A percentile compares a stretch with the other conserved stretches of the same genome.
Conservation (phyloP, 179 eudicot genomes). For the Monotropa hypopitys region DNA sequence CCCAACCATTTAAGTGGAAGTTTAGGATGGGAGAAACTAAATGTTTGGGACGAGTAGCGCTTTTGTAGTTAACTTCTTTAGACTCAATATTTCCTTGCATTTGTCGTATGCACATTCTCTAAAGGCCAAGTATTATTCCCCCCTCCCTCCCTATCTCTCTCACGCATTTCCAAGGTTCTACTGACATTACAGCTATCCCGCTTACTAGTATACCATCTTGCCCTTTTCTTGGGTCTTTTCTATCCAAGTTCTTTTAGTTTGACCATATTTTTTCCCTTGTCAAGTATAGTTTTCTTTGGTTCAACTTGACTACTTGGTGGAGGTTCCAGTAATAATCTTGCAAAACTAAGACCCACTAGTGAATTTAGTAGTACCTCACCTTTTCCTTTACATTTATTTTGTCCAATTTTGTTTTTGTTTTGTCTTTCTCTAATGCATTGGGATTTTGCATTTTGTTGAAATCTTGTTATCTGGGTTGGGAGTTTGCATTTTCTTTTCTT, state of each 20-base stretch:
- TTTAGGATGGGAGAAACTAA: conserved; percentile 3
- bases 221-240: neutral
- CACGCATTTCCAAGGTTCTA: neutral
- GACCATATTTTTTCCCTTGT: neutral
- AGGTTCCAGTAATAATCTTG: neutral
- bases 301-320: neutral
- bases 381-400: neutral
- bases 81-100: neutral
- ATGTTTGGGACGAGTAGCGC: neutral
- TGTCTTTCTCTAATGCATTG: neutral
- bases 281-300: neutral
- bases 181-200: neutral
- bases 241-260: neutral
- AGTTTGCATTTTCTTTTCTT: neutral
- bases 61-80: neutral
- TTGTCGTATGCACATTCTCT: neutral
- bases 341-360: neutral
- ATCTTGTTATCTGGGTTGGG: neutral
- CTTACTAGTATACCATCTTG: neutral
- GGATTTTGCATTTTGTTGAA: neutral
- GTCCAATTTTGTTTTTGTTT: neutral
- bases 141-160: neutral
- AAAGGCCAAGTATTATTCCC: neutral
- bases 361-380: neutral
- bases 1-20: neutral